These are phyloP conservation scores for Dichomitus squalens DNA, from an alignment of 1,284 basidiomycete genomes.

Conservation along the genomic window DNA sequence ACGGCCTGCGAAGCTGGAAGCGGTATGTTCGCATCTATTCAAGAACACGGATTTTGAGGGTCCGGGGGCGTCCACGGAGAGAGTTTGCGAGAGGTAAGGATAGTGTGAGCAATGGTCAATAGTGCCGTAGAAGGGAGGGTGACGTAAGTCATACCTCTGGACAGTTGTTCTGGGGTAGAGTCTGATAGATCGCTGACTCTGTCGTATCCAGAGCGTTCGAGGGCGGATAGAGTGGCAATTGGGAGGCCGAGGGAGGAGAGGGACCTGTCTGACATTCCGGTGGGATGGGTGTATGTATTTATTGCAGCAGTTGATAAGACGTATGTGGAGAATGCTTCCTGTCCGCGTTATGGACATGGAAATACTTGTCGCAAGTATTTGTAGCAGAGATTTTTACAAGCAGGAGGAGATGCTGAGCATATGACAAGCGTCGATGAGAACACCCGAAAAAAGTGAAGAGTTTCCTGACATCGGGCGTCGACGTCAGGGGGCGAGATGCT, in stretches of 20 bases:
- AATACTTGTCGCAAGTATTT: no score
- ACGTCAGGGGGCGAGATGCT: neutral
- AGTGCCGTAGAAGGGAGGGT: neutral
- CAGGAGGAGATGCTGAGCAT: neutral
- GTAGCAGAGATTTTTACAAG: no score
- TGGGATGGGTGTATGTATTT: neutral
- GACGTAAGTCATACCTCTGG: constrained; percentile 40
- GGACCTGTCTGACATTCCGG: constrained; percentile 31
- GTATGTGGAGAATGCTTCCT: no score
- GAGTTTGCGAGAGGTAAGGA: neutral
- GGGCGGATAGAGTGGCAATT: constrained; percentile 40
- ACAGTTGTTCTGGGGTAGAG: constrained; percentile 42
- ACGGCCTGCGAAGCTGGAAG: constrained; percentile 46
- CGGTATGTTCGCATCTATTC: constrained; percentile 49
- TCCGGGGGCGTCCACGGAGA: constrained; percentile 4
- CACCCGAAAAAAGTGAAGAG: neutral
- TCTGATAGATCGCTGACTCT: constrained; percentile 47
- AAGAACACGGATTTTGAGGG: neutral
- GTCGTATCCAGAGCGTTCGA: constrained; percentile 53
- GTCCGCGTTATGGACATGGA: no score
- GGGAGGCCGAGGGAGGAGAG: constrained; percentile 43
- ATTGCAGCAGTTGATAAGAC: neutral
- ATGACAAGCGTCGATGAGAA: neutral
- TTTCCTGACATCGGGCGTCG: neutral
- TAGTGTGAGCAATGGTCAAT: neutral